A percentile compares a stretch with the other conserved stretches of the same genome.
These are phyloP conservation scores for Hanseniaspora uvarum DNA, from an alignment of 1,139 yeast genomes.

Conservation along the genomic window DNA sequence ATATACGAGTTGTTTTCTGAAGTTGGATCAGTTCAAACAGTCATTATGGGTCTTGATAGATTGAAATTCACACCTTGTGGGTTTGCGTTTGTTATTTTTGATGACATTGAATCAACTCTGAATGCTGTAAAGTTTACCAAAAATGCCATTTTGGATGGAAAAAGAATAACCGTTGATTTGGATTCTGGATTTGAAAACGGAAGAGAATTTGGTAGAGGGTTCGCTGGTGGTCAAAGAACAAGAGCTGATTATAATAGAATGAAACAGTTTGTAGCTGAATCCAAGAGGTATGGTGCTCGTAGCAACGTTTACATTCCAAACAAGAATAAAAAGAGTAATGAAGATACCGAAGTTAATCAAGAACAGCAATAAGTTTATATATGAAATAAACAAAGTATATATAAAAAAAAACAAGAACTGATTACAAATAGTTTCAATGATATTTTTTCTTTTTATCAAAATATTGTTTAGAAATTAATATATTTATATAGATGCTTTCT, in stretches of 20 bases:
- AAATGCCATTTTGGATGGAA: conserved; percentile 72
- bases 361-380: conserved; percentile 17
- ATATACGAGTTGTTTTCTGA: conserved; percentile 73
- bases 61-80: conserved; percentile 89
- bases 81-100: conserved; percentile 79
- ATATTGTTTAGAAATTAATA: no score
- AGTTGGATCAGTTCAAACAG: conserved; percentile 65
- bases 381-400: neutral
- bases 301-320: conserved; percentile 20
- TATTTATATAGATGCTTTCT: no score
- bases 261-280: conserved; percentile 15
- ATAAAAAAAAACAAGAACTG: no score
- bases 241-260: conserved; percentile 27
- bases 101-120: conserved; percentile 56
- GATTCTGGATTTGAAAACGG: conserved; percentile 95
- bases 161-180: conserved; percentile 67
- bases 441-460: no score
- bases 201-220: conserved; percentile 87
- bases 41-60: conserved; percentile 89
- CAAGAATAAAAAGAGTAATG: conserved; percentile 15
- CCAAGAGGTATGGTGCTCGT: conserved; percentile 24
- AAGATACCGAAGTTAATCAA: conserved; percentile 22
- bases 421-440: no score
- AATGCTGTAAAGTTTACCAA: conserved; percentile 73
- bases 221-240: conserved; percentile 77